Percentiles rank a stretch among this genome's conserved stretches.
Conservation (phyloP, 2,329 filamentous ascomycete species). For the Stagonosporopsis cucurbitacearum region DNA sequence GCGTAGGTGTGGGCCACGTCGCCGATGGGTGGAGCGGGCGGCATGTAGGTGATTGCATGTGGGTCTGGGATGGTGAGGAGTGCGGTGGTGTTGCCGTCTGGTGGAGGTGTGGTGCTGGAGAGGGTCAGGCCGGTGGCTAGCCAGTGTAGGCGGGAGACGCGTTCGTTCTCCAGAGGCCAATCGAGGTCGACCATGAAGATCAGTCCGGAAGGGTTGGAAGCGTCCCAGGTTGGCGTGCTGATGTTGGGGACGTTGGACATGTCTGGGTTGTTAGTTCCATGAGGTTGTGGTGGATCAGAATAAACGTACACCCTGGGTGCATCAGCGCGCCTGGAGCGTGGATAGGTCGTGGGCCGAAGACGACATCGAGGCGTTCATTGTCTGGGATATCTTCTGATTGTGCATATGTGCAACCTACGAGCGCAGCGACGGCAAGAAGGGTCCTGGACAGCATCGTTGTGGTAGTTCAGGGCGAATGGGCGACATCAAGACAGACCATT, state of each 20-base stretch:
- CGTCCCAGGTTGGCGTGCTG: slow-evolving; percentile 25
- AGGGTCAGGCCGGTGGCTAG: slow-evolving; percentile 34
- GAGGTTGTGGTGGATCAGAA: not conserved
- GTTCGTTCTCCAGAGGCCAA: slow-evolving; percentile 34
- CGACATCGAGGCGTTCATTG: slow-evolving; percentile 12
- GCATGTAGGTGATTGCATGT: slow-evolving; percentile 23
- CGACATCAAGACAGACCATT: not conserved
- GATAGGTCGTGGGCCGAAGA: slow-evolving; percentile 18
- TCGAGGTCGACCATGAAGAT: slow-evolving; percentile 41
- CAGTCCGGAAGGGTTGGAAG: slow-evolving; percentile 16
- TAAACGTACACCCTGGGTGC: slow-evolving; percentile 20
- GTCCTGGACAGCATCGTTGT: not conserved
- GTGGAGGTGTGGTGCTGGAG: slow-evolving; percentile 5
- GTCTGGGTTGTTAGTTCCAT: slow-evolving; percentile 20
- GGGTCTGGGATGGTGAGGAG: slow-evolving; percentile 2
- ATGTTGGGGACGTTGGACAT: slow-evolving; percentile 33
- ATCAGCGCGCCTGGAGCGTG: slow-evolving; percentile 21
- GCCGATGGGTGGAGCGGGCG: slow-evolving; percentile 32
- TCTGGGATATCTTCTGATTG: slow-evolving; percentile 3
- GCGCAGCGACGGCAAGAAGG: not conserved
- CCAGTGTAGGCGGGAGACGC: slow-evolving; percentile 41
- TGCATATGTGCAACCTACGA: not conserved
- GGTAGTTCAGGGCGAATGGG: not conserved
- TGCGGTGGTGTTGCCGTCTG: slow-evolving; percentile 12
- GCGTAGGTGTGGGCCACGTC: slow-evolving; percentile 37